A percentile compares a stretch with the other conserved stretches of the same genome.
phyloP scores from a whole-genome alignment of 108 stramenopile genomes.

The Halocafeteria seosinensis region DNA sequence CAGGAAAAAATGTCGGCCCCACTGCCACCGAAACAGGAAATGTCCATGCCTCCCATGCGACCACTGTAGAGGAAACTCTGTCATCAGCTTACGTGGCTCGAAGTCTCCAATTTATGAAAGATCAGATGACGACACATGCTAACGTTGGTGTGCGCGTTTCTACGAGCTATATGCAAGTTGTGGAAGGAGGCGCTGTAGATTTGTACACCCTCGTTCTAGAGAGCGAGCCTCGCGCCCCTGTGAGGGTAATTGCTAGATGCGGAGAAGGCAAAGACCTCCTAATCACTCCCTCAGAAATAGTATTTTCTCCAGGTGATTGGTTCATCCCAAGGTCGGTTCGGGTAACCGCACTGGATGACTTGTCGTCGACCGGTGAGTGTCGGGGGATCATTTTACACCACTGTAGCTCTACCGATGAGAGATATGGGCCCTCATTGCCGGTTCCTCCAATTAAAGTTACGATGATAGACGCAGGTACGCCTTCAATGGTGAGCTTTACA shows the following conservation, averaged over 20 bases:
- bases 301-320: neutral
- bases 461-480: neutral
- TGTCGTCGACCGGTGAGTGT: neutral
- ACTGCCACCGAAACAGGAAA: too few relatives aligned
- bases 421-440: neutral
- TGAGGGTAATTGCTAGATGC: neutral
- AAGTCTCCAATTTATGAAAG: too few relatives aligned
- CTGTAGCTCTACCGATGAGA: neutral
- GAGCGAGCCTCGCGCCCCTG: neutral
- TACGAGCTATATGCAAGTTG: neutral
- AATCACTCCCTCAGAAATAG: neutral
- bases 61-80: too few relatives aligned
- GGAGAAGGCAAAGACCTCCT: neutral
- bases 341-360: neutral
- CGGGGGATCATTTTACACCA: neutral
- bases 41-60: too few relatives aligned
- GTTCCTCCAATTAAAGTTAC: neutral
- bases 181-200: neutral
- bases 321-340: neutral
- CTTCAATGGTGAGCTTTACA: too few relatives aligned
- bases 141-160: neutral
- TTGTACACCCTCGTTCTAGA: constrained; percentile 2
- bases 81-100: too few relatives aligned
- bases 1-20: too few relatives aligned
- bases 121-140: neutral